Evolutionary conservation across 2,329 filamentous ascomycete genomes (phyloP), one percentile per base, ranked within the genome.

Genomic region (Chaetomiaceae sp.): DNA sequence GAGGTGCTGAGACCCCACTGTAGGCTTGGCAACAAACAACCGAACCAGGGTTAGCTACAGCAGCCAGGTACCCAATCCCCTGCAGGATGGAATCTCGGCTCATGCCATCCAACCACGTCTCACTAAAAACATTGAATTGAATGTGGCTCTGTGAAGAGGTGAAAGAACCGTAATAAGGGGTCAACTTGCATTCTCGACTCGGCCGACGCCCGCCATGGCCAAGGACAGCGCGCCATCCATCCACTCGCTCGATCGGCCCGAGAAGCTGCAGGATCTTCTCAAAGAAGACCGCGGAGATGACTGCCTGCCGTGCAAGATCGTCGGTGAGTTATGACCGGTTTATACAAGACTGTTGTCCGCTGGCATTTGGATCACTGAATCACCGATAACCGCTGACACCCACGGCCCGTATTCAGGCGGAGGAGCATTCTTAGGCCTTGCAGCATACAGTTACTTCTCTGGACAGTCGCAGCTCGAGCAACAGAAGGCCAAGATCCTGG

Each of bases 361-460:
- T n/a, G n/a, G n/a, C n/a, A n/a, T n/a, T n/a, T n/a, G n/a, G n/a
- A n/a, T n/a, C n/a, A n/a, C n/a, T n/a, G n/a, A n/a, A n/a, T n/a
- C n/a, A 9, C 37, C 37, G 23, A 33, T 36, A n/a, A n/a, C n/a
- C n/a, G 10, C 48, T 53, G n/a, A 55, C n/a, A 7, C 41, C 13
- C 2, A 5, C 11, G 21, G 13, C 27, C 21, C 25, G 25, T 27
- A 27, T 27, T 9, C 61, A 91, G 88, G 88, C 40, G 85, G 86
- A 64, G 78, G 83, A 34, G 86, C 87, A 1, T 90, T 94, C 58
- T 74, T 89, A 51, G 86, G 86, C 1, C 80, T 92, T 14, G 88
- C 84, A 3, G 83, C 77, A 1, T 94, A 91, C 71, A 90, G 84
- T 68, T 91, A 90, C 71, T 75, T 83, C 56, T 87, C 86, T 3